Evolutionary conservation across 2,329 filamentous ascomycete species (phyloP).

Genomic region (Waltergamsia citrina): DNA sequence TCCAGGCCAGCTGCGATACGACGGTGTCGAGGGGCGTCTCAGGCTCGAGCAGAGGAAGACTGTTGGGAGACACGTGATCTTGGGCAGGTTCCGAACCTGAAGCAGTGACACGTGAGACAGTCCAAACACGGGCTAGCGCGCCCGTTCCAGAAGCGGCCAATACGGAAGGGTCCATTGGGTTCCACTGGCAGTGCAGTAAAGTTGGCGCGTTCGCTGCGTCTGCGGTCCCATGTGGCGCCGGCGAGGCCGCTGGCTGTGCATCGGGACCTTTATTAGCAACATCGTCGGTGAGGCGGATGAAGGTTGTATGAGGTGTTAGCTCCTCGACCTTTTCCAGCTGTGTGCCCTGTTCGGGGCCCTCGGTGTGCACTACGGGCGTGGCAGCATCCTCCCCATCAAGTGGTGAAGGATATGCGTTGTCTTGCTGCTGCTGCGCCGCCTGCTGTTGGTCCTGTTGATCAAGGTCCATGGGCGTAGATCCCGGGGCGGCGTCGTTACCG

Average conservation of each 20-base stretch:
- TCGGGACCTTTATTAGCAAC: neutral
- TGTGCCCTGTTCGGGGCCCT: slow-evolving; percentile 54
- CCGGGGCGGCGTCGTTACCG: slow-evolving; percentile 30
- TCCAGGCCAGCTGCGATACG: slow-evolving; percentile 53
- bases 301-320: slow-evolving; percentile 48
- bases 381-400: slow-evolving; percentile 46
- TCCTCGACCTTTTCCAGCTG: slow-evolving; percentile 56
- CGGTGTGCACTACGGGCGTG: slow-evolving; percentile 44
- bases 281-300: slow-evolving; percentile 45
- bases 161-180: slow-evolving; percentile 53
- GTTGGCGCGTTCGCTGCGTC: slow-evolving; percentile 45
- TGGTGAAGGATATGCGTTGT: slow-evolving; percentile 56
- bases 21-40: slow-evolving; percentile 40
- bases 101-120: slow-evolving; percentile 44
- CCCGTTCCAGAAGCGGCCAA: slow-evolving; percentile 61
- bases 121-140: slow-evolving; percentile 62
- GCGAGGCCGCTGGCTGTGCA: neutral
- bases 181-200: slow-evolving; percentile 61
- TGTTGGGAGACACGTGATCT: slow-evolving; percentile 29
- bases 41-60: slow-evolving; percentile 38
- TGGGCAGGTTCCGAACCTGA: slow-evolving; percentile 26
- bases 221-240: slow-evolving; percentile 12
- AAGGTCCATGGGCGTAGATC: slow-evolving; percentile 50
- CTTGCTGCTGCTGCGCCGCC: slow-evolving; percentile 28
- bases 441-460: slow-evolving; percentile 37